Percentiles rank a stretch among this genome's conserved stretches.
Evolutionary conservation across 768 basidiomycete genomes (phyloP).

Genomic region (Xerocomellus chrysenteron): DNA sequence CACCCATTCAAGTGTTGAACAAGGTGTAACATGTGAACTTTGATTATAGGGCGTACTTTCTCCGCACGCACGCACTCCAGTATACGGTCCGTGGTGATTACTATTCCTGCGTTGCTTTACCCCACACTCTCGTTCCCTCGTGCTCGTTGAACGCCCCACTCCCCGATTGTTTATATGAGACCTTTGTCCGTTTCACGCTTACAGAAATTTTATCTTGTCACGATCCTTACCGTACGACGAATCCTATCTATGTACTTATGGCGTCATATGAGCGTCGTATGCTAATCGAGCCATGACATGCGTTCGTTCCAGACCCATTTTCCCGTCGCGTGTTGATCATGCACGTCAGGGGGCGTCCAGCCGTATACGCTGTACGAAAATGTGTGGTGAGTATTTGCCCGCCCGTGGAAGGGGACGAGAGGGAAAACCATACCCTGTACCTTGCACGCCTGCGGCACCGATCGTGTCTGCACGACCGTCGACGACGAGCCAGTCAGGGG

Average conservation of each 20-base stretch:
- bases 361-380: constrained; percentile 23
- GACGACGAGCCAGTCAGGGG: constrained; percentile 77
- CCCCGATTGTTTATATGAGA: constrained; percentile 21
- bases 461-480: constrained; percentile 49
- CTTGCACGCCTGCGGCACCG: constrained; percentile 73
- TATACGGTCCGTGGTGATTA: constrained; percentile 13
- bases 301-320: constrained; percentile 47
- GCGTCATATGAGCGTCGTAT: constrained; percentile 23
- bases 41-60: constrained; percentile 35
- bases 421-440: constrained; percentile 62
- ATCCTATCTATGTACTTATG: constrained; percentile 25
- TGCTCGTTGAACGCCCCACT: constrained; percentile 9
- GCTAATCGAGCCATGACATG: constrained; percentile 50
- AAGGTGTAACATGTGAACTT: constrained; percentile 50
- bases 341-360: constrained; percentile 4
- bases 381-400: background rate
- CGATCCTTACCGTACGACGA: constrained; percentile 29
- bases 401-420: background rate
- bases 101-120: constrained; percentile 13
- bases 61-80: constrained; percentile 14
- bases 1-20: constrained; percentile 58
- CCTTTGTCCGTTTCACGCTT: background rate
- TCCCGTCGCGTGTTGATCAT: constrained; percentile 25
- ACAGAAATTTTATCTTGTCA: constrained; percentile 26
- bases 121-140: constrained; percentile 8